phyloP scores from a whole-genome alignment of 371 early-diverging fungal genomes.

The Batkoa obscura region DNA sequence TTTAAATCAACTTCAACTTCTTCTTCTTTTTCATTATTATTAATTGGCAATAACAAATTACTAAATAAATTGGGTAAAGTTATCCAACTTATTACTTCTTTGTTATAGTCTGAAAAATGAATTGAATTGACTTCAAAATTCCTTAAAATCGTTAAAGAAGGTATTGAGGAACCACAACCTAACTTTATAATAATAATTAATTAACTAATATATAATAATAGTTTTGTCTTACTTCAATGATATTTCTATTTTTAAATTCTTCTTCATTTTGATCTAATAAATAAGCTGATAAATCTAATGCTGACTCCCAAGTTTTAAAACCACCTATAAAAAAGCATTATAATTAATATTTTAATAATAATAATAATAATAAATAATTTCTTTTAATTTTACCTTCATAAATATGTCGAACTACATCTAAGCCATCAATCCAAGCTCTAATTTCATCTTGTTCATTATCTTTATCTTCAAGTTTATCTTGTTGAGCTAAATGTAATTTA shows the following conservation, averaged over 20 bases:
- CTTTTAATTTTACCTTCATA: conserved; percentile 45
- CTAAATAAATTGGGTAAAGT: conserved; percentile 79
- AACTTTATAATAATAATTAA: conserved; percentile 24
- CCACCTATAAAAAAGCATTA: conserved; percentile 25
- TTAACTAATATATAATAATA: not conserved
- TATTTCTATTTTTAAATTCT: conserved; percentile 22
- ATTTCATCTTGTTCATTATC: conserved; percentile 11
- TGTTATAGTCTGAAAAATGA: conserved; percentile 83
- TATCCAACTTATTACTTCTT: conserved; percentile 61
- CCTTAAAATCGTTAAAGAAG: conserved; percentile 51
- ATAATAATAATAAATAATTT: too few species aligned
- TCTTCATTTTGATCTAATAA: conserved; percentile 22
- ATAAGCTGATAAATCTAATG: conserved; percentile 58
- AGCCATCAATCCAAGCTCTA: conserved; percentile 31
- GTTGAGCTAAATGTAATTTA: conserved; percentile 58
- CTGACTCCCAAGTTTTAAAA: conserved; percentile 91
- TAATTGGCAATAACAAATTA: conserved; percentile 35
- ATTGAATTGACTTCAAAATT: conserved; percentile 28
- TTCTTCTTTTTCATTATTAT: conserved; percentile 11
- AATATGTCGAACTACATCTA: conserved; percentile 64
- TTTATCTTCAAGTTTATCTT: conserved; percentile 19
- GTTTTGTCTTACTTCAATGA: conserved; percentile 30
- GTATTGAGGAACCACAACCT: conserved; percentile 82
- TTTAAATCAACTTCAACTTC: conserved; percentile 13
- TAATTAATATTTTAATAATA: not conserved